phyloP scores from a whole-genome alignment of 2,329 filamentous ascomycete species.

The Drechslerella stenobrocha region DNA sequence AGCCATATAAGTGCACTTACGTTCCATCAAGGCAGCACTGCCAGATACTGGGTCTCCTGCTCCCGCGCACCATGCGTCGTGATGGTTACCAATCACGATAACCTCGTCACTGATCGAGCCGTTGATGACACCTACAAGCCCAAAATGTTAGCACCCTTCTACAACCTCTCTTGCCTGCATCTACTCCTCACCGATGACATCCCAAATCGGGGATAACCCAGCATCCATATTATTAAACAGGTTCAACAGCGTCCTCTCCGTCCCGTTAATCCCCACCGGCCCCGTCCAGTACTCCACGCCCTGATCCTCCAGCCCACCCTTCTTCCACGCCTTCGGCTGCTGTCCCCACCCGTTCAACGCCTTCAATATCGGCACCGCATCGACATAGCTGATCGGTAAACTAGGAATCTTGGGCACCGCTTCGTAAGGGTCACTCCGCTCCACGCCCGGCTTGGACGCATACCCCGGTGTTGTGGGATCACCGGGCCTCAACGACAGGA shows the following conservation, averaged over 20 bases:
- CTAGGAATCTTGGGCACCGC: slow-evolving; percentile 75
- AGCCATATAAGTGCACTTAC: slow-evolving; percentile 62
- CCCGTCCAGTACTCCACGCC: slow-evolving; percentile 74
- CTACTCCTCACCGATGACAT: slow-evolving; percentile 27
- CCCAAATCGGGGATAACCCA: slow-evolving; percentile 33
- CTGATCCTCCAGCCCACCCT: slow-evolving; percentile 70
- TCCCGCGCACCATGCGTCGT: slow-evolving; percentile 89
- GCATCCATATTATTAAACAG: slow-evolving; percentile 31
- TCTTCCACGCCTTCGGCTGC: slow-evolving; percentile 79
- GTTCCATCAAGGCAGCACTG: slow-evolving; percentile 55
- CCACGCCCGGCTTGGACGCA: slow-evolving; percentile 70
- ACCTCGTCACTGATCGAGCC: slow-evolving; percentile 87
- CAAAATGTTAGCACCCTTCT: slow-evolving; percentile 57
- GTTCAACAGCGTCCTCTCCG: slow-evolving; percentile 61
- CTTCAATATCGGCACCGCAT: slow-evolving; percentile 76
- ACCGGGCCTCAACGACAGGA: slow-evolving; percentile 80
- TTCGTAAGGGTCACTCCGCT: slow-evolving; percentile 60
- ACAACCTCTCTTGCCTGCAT: neutral
- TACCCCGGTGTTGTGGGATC: slow-evolving; percentile 89
- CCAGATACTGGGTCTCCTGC: slow-evolving; percentile 79
- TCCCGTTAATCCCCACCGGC: slow-evolving; percentile 68
- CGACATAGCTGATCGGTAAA: slow-evolving; percentile 81
- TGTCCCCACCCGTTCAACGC: slow-evolving; percentile 70
- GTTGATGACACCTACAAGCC: slow-evolving; percentile 75
- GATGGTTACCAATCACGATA: slow-evolving; percentile 88